Percentiles rank a stretch among this genome's conserved stretches.
Evolutionary conservation across 306 rosid genomes (phyloP).

Genomic region (Prunus kanzakura): DNA sequence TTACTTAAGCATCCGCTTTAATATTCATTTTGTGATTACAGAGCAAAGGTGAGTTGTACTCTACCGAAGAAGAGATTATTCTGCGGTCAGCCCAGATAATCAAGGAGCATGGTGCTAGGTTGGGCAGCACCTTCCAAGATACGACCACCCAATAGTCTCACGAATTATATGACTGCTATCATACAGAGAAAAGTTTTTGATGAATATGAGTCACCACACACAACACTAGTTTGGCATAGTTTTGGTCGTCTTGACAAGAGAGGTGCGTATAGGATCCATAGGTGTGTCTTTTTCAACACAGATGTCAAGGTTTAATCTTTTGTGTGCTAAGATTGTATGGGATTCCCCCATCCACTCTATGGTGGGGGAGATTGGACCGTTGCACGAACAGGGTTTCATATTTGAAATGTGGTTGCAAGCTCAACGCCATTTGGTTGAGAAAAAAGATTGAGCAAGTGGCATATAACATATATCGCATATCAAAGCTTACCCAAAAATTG

Average conservation of each 20-base stretch:
- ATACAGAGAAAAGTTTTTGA: neutral
- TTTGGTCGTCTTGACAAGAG: neutral
- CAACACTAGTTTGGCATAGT: neutral
- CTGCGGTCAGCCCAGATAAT: conserved; percentile 62
- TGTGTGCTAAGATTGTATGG: neutral
- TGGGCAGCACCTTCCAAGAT: conserved; percentile 47
- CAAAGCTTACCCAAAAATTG: no score
- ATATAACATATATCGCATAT: no score
- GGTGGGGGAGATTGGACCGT: neutral
- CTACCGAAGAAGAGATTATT: conserved; percentile 80
- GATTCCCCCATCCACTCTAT: neutral
- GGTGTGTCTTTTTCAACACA: neutral
- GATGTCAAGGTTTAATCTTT: neutral
- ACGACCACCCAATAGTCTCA: conserved; percentile 1
- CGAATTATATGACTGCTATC: neutral
- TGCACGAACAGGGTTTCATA: neutral
- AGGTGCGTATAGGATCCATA: neutral
- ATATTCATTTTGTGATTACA: conserved; percentile 11
- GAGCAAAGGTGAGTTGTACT: conserved; percentile 62
- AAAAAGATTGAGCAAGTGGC: no score
- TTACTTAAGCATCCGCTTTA: neutral
- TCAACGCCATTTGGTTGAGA: no score
- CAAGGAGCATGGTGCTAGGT: conserved; percentile 54
- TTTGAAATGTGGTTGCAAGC: no score
- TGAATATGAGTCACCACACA: neutral